Evolutionary conservation across 208 protist species (phyloP).

Genomic region (Ichthyophonus hoferi): DNA sequence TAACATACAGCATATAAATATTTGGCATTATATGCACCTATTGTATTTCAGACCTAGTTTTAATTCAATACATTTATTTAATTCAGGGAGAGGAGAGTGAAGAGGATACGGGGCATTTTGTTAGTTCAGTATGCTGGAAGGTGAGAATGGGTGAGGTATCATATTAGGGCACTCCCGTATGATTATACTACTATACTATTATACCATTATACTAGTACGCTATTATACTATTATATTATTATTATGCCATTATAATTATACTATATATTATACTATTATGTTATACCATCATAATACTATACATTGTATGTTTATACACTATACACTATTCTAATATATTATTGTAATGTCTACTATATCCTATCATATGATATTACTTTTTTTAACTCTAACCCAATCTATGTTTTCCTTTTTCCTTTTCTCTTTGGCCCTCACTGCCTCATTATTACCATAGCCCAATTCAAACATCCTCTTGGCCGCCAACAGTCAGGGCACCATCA

Average conservation of each 20-base stretch:
- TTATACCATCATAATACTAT: not conserved
- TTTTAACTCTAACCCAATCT: too few species aligned
- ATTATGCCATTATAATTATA: not conserved
- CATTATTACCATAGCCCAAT: slow-evolving; percentile 4
- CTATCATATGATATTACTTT: too few species aligned
- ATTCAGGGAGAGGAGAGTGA: slow-evolving; percentile 43
- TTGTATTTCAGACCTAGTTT: too few species aligned
- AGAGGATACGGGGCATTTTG: slow-evolving; percentile 53
- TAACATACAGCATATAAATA: too few species aligned
- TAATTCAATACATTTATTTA: too few species aligned
- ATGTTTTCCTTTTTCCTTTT: too few species aligned
- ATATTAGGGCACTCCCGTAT: too few species aligned
- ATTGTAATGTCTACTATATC: too few species aligned
- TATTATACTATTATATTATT: not conserved
- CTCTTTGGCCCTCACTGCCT: not conserved
- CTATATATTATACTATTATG: not conserved
- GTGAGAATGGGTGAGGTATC: slow-evolving; percentile 31
- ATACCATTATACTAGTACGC: too few species aligned
- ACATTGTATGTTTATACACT: not conserved
- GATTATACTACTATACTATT: too few species aligned
- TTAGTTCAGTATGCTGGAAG: slow-evolving; percentile 53
- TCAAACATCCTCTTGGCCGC: slow-evolving; percentile 53
- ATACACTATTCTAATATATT: not conserved
- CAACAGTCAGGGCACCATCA: slow-evolving; percentile 57
- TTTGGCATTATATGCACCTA: too few species aligned